A percentile compares a stretch with the other conserved stretches of the same genome.
These are phyloP conservation scores for Pelargonium citronellum DNA, from an alignment of 441 rosid species.

Conservation along the genomic window DNA sequence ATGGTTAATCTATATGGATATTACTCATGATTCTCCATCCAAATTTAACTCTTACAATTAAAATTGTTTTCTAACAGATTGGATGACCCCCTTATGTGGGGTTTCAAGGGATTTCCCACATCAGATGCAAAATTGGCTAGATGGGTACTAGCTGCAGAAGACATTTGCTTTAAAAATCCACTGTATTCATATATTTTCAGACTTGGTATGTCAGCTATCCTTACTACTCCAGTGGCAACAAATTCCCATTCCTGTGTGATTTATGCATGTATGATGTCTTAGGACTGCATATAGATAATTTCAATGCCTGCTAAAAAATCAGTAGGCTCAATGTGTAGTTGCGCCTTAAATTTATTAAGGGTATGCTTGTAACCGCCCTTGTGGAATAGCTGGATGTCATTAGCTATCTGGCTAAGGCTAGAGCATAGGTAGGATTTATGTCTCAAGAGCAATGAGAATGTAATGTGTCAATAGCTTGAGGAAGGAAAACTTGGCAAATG, in stretches of 20 bases:
- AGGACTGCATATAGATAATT: not conserved
- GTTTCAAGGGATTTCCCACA: slow-evolving; percentile 71
- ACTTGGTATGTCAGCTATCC: slow-evolving; percentile 36
- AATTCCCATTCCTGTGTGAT: not conserved
- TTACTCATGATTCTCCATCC: not conserved
- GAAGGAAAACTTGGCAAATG: slow-evolving; percentile 2
- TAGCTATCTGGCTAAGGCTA: not conserved
- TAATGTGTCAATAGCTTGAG: not conserved
- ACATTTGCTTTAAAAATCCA: slow-evolving; percentile 70
- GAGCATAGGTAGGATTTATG: not conserved
- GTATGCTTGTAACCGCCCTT: not conserved
- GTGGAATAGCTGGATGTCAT: not conserved
- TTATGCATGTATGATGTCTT: not conserved
- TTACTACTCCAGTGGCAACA: not conserved
- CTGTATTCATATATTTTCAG: slow-evolving; percentile 65
- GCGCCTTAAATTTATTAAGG: not conserved
- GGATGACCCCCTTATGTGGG: slow-evolving; percentile 96
- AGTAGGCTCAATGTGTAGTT: not conserved
- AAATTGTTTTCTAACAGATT: slow-evolving; percentile 24
- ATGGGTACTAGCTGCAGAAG: slow-evolving; percentile 96
- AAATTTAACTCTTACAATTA: not conserved
- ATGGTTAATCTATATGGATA: not conserved
- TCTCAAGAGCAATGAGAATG: not conserved
- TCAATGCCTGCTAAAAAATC: not conserved
- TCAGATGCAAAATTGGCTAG: slow-evolving; percentile 55